Evolutionary conservation across 177 flowering plant species (phyloP).

Genomic region (Vitis hybrid): DNA sequence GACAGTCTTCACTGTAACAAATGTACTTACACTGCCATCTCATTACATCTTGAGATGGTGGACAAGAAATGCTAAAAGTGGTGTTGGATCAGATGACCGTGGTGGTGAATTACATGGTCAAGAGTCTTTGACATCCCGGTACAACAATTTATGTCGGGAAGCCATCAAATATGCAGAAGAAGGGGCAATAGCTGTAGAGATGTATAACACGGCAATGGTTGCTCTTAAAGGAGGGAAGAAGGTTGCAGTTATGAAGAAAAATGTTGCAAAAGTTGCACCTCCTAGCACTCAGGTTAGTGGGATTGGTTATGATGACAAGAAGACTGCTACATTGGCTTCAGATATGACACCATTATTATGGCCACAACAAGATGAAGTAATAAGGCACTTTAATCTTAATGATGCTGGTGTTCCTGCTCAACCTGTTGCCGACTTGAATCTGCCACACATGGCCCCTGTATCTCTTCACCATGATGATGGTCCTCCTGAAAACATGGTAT

Average conservation of each 20-base stretch:
- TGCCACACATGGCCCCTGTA: constrained; percentile 59
- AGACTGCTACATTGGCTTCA: constrained; percentile 26
- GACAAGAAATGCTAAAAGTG: constrained; percentile 67
- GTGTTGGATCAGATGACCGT: constrained; percentile 39
- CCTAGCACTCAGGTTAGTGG: constrained; percentile 40
- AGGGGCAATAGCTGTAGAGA: constrained; percentile 65
- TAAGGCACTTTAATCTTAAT: constrained; percentile 49
- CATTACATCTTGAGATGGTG: constrained; percentile 60
- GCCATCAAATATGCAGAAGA: constrained; percentile 75
- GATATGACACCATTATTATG: constrained; percentile 64
- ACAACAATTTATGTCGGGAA: constrained; percentile 60
- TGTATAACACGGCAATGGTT: constrained; percentile 55
- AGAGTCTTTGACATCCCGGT: constrained; percentile 51
- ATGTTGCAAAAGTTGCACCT: constrained; percentile 52
- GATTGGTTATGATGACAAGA: constrained; percentile 43
- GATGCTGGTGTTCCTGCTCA: constrained; percentile 40
- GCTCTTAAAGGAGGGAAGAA: constrained; percentile 63
- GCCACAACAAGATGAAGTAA: constrained; percentile 69
- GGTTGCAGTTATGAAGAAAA: constrained; percentile 53
- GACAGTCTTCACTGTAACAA: constrained; percentile 72
- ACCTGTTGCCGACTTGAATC: constrained; percentile 48
- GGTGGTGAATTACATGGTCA: constrained; percentile 36
- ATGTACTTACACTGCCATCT: constrained; percentile 53
- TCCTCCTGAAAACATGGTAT: constrained; percentile 61
- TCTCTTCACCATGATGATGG: constrained; percentile 61